Conservation (phyloP, 176 grass and related monocot species). For the Aegilops umbellulata region DNA sequence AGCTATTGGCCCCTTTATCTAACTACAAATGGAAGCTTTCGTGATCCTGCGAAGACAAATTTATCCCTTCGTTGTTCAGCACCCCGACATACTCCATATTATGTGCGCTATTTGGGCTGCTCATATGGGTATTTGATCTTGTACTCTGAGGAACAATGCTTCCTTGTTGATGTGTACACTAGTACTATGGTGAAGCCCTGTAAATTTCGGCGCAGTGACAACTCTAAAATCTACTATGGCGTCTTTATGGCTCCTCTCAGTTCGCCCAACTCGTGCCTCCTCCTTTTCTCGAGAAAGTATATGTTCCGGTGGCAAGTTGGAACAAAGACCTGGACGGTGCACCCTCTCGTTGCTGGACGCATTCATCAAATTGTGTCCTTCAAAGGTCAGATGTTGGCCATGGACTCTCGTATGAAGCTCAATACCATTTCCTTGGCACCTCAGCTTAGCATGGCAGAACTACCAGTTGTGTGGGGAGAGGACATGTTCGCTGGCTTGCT, state of each 20-base stretch:
- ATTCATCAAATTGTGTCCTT: no score
- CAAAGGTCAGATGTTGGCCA: no score
- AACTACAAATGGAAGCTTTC: conserved; percentile 8
- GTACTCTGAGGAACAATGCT: background rate
- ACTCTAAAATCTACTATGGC: conserved; percentile 4
- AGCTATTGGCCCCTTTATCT: no score
- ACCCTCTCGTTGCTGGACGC: background rate
- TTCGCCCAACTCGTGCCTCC: conserved; percentile 36
- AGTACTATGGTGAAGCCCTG: conserved; percentile 27
- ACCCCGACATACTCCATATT: background rate
- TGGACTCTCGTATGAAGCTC: no score
- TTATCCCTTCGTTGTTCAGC: background rate
- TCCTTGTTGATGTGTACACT: conserved; percentile 45
- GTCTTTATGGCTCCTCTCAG: conserved; percentile 36
- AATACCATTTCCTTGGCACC: conserved; percentile 25
- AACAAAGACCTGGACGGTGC: conserved; percentile 20
- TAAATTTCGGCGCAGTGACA: background rate
- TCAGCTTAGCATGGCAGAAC: conserved; percentile 7
- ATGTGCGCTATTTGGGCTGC: background rate
- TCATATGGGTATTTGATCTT: no score
- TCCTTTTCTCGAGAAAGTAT: conserved; percentile 16
- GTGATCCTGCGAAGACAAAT: background rate
- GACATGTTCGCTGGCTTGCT: background rate
- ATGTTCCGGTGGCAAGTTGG: conserved; percentile 49
- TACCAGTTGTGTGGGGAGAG: background rate